A percentile compares a stretch with the other conserved stretches of the same genome.
These are phyloP conservation scores for Aspergillus glaucus DNA, from an alignment of 2,329 filamentous ascomycete genomes.

Conservation along the genomic window DNA sequence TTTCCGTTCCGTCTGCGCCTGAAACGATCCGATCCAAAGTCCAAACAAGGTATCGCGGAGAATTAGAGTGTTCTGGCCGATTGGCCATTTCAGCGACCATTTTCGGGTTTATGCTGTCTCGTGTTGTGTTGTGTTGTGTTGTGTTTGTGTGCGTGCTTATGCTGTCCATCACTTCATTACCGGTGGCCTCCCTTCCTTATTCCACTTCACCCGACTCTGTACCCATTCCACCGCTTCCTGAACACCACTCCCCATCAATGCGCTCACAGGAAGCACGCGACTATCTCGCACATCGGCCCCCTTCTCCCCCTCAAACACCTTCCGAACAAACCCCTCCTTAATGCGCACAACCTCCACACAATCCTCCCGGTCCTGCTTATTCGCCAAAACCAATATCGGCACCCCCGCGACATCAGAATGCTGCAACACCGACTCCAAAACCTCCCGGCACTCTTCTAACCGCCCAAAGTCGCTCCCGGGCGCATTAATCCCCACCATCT, in stretches of 20 bases:
- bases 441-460: slow-evolving; percentile 79
- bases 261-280: slow-evolving; percentile 82
- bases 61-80: background rate
- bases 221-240: slow-evolving; percentile 97
- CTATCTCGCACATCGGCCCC: slow-evolving; percentile 81
- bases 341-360: slow-evolving; percentile 96
- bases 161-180: slow-evolving; percentile 67
- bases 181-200: slow-evolving; percentile 85
- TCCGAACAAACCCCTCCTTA: slow-evolving; percentile 92
- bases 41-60: background rate
- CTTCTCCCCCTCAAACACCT: slow-evolving; percentile 92
- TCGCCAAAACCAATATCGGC: slow-evolving; percentile 84
- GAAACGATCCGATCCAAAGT: background rate
- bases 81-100: no score
- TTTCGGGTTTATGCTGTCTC: background rate
- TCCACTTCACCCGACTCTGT: slow-evolving; percentile 86
- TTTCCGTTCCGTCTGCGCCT: background rate
- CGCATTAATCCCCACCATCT: slow-evolving; percentile 31
- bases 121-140: background rate
- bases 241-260: slow-evolving; percentile 75
- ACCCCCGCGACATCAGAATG: slow-evolving; percentile 85
- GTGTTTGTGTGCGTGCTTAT: background rate
- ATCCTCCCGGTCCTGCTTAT: slow-evolving; percentile 96
- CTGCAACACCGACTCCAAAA: slow-evolving; percentile 83
- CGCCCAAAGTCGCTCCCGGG: slow-evolving; percentile 42